A percentile compares a stretch with the other conserved stretches of the same genome.
These are phyloP conservation scores for Miamiensis avidus DNA, from an alignment of 169 alveolate genomes.

Conservation along the genomic window DNA sequence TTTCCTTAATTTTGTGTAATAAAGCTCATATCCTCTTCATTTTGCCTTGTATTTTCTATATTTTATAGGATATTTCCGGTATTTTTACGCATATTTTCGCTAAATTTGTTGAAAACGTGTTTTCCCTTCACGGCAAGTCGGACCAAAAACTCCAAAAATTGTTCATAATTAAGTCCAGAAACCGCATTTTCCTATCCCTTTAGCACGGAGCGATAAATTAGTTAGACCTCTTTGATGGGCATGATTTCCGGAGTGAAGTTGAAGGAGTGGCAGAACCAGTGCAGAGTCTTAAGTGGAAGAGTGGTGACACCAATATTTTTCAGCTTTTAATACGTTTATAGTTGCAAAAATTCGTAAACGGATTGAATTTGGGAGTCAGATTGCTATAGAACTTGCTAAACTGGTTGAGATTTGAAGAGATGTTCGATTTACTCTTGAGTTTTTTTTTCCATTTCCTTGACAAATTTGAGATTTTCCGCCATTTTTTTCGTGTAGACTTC, in stretches of 20 bases:
- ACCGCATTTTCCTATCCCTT: neutral
- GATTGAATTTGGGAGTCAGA: conserved; percentile 25
- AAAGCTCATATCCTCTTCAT: no score
- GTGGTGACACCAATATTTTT: conserved; percentile 6
- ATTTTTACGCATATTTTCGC: conserved; percentile 12
- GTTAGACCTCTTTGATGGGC: conserved; percentile 4
- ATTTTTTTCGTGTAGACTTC: no score
- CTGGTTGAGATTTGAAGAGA: neutral
- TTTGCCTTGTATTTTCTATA: no score
- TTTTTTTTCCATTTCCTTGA: no score
- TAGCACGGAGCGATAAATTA: conserved; percentile 2
- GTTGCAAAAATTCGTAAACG: conserved; percentile 16
- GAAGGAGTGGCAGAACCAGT: conserved; percentile 45
- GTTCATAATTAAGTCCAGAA: conserved; percentile 25
- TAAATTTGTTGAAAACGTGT: conserved; percentile 27
- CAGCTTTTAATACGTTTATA: conserved; percentile 26
- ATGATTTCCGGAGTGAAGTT: conserved; percentile 35
- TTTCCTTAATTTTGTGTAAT: no score
- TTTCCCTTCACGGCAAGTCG: conserved; percentile 39
- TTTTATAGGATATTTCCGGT: no score
- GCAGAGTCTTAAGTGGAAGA: conserved; percentile 21
- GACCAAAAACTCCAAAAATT: conserved; percentile 30
- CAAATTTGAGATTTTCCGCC: no score
- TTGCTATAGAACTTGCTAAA: conserved; percentile 3
- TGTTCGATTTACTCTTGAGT: no score